Conservation (phyloP, 768 basidiomycete genomes). For the Rhizopogon vinicolor region DNA sequence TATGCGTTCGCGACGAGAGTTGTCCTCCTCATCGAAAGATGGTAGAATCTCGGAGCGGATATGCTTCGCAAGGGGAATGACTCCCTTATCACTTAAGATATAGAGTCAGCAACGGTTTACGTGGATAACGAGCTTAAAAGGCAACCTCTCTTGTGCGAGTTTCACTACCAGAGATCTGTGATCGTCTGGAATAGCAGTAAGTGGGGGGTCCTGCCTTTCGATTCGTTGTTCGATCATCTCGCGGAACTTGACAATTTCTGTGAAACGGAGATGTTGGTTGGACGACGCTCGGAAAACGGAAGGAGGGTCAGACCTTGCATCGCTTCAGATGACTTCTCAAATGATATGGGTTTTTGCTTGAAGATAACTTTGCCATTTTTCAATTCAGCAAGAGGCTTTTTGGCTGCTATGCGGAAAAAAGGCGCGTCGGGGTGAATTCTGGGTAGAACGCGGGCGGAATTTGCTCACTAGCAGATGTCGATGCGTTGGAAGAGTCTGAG, state of each 20-base stretch:
- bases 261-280: neutral
- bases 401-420: slow-evolving; percentile 30
- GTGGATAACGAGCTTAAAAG: neutral
- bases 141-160: slow-evolving; percentile 80
- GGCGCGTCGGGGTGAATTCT: slow-evolving; percentile 20
- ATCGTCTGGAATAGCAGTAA: slow-evolving; percentile 59
- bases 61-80: slow-evolving; percentile 57
- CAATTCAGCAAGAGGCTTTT: slow-evolving; percentile 50
- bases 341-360: slow-evolving; percentile 68
- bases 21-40: slow-evolving; percentile 50
- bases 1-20: slow-evolving; percentile 27
- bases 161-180: slow-evolving; percentile 76
- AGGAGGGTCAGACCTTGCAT: slow-evolving; percentile 56
- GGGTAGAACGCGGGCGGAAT: neutral
- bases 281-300: neutral
- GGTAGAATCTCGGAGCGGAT: slow-evolving; percentile 70
- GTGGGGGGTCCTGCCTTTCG: slow-evolving; percentile 39
- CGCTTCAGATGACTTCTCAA: slow-evolving; percentile 79
- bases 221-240: slow-evolving; percentile 60
- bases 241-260: slow-evolving; percentile 72
- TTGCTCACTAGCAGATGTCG: slow-evolving; percentile 13
- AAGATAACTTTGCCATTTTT: slow-evolving; percentile 75
- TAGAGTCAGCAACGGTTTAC: neutral
- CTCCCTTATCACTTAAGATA: slow-evolving; percentile 63
- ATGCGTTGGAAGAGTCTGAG: slow-evolving; percentile 10